These are phyloP conservation scores for Puccinia brachypodii DNA, from an alignment of 1,284 basidiomycete genomes.

Conservation along the genomic window DNA sequence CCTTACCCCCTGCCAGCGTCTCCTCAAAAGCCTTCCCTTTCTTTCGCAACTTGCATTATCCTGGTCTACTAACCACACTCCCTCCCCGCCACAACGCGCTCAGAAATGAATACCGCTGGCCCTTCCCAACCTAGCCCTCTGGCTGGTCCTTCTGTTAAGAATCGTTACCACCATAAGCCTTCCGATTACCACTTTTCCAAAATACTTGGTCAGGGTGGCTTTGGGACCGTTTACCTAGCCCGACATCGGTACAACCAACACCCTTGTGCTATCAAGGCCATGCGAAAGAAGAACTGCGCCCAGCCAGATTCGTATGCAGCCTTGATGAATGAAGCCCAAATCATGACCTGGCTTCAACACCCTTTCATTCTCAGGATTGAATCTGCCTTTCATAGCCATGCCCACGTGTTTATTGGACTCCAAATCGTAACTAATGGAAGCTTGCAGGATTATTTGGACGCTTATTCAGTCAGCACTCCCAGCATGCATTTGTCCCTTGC, in stretches of 20 bases:
- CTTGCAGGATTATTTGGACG: no score
- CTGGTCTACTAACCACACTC: no score
- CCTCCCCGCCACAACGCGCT: no score
- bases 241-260: neutral
- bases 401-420: constrained; percentile 1
- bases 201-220: neutral
- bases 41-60: no score
- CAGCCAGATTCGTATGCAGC: neutral
- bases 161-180: neutral
- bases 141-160: no score
- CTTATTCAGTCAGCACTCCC: no score
- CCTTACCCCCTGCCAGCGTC: neutral
- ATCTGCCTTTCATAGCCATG: neutral
- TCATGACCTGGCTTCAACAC: neutral
- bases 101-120: no score
- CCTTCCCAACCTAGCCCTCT: no score
- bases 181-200: constrained; percentile 5
- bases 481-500: no score
- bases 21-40: no score
- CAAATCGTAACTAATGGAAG: neutral
- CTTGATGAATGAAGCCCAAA: neutral
- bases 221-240: neutral
- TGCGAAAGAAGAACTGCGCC: neutral
- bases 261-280: constrained; percentile 13
- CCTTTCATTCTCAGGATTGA: neutral